These are phyloP conservation scores for Volutella citrinella DNA, from an alignment of 2,329 filamentous ascomycete genomes.

Conservation along the genomic window DNA sequence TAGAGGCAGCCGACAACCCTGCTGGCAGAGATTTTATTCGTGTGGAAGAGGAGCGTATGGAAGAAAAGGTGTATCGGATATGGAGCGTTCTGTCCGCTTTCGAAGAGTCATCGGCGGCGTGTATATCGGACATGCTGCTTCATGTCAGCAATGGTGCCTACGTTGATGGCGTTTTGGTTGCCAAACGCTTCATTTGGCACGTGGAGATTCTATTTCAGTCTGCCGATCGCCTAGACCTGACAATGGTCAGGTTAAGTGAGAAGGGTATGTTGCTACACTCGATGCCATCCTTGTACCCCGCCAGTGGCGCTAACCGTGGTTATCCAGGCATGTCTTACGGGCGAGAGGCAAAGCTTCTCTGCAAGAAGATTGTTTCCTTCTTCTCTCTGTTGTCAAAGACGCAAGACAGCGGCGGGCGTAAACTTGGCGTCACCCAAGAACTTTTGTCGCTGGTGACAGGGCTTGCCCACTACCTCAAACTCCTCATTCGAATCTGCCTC, in stretches of 20 bases:
- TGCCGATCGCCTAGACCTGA: slow-evolving; percentile 77
- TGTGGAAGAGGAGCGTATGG: slow-evolving; percentile 87
- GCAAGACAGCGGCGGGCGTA: slow-evolving; percentile 83
- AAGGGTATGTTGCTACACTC: slow-evolving; percentile 59
- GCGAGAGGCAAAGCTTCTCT: slow-evolving; percentile 96
- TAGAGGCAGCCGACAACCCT: slow-evolving; percentile 43
- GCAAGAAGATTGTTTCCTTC: slow-evolving; percentile 98
- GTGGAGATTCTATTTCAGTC: slow-evolving; percentile 90
- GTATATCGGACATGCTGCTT: slow-evolving; percentile 97
- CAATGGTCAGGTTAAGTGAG: slow-evolving; percentile 65
- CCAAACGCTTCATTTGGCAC: slow-evolving; percentile 94
- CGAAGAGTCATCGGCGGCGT: slow-evolving; percentile 95
- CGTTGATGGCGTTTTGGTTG: slow-evolving; percentile 89
- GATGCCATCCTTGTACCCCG: background rate
- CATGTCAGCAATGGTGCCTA: slow-evolving; percentile 98
- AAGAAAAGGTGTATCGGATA: slow-evolving; percentile 96
- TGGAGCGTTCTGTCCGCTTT: slow-evolving; percentile 98
- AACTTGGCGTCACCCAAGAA: slow-evolving; percentile 95
- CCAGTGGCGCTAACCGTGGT: slow-evolving; percentile 11
- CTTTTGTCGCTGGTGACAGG: slow-evolving; percentile 96
- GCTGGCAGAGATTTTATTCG: slow-evolving; percentile 74
- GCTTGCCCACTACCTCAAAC: slow-evolving; percentile 93
- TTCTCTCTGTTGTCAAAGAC: slow-evolving; percentile 93
- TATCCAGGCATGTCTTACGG: slow-evolving; percentile 77
- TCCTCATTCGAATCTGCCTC: slow-evolving; percentile 93